Evolutionary conservation across 495 filamentous ascomycete species (phyloP).

Genomic region (Talaromyces borbonicus): DNA sequence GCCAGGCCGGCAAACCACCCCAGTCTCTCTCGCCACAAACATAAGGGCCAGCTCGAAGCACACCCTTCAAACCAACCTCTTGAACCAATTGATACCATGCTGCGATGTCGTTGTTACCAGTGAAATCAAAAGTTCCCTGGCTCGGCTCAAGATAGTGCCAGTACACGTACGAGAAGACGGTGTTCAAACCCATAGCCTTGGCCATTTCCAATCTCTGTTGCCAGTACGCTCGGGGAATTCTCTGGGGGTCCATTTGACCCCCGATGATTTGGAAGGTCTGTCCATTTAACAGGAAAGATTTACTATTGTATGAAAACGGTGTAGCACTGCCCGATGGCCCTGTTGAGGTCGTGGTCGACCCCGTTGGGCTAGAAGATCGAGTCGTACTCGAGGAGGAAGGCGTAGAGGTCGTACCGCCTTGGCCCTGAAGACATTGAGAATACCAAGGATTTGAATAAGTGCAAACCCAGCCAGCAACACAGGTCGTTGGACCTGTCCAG

Average conservation of each 20-base stretch:
- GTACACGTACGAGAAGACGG: no score
- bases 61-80: no score
- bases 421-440: conserved; percentile 23
- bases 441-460: conserved; percentile 29
- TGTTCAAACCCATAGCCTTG: conserved; percentile 36
- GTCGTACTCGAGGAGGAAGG: not conserved
- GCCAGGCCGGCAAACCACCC: no score
- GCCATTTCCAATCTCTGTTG: conserved; percentile 28
- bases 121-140: no score
- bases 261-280: not conserved
- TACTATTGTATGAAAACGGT: conserved; percentile 15
- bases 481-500: conserved; percentile 30
- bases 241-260: conserved; percentile 41
- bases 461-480: conserved; percentile 28
- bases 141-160: no score
- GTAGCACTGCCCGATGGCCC: conserved; percentile 16
- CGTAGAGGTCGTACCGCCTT: not conserved
- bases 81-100: no score
- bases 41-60: no score
- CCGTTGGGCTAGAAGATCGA: not conserved
- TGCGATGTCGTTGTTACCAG: no score
- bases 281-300: not conserved
- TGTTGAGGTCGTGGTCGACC: not conserved
- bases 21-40: no score
- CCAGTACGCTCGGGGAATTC: conserved; percentile 34